These are phyloP conservation scores for Epichloe gansuensis DNA, from an alignment of 2,329 filamentous ascomycete species.

Conservation along the genomic window DNA sequence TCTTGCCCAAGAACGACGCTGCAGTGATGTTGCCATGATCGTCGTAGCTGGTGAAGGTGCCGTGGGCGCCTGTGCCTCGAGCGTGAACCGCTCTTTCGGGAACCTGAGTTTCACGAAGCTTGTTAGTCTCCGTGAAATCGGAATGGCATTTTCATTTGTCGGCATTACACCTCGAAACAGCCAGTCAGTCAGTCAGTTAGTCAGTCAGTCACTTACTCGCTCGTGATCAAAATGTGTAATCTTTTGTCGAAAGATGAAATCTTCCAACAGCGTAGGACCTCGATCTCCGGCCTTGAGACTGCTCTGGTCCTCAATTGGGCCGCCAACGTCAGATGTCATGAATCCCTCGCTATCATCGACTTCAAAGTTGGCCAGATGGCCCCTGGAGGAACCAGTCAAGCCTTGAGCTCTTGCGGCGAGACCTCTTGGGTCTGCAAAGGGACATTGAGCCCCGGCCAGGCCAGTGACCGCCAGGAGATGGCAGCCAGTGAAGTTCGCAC, in stretches of 20 bases:
- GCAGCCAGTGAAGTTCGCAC: conserved; percentile 13
- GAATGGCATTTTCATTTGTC: neutral
- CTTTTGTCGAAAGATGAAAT: conserved; percentile 63
- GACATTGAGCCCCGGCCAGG: conserved; percentile 20
- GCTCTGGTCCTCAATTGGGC: conserved; percentile 53
- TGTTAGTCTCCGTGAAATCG: neutral
- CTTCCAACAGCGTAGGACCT: conserved; percentile 57
- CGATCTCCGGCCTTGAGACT: conserved; percentile 55
- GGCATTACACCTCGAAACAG: neutral
- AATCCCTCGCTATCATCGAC: conserved; percentile 42
- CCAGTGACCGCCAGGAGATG: conserved; percentile 15
- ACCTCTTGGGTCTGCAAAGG: conserved; percentile 18
- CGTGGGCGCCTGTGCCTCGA: conserved; percentile 56
- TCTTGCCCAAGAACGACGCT: conserved; percentile 46
- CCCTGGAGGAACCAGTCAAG: conserved; percentile 14
- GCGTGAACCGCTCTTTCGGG: conserved; percentile 59
- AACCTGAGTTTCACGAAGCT: conserved; percentile 20
- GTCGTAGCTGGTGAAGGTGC: conserved; percentile 55
- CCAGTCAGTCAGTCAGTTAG: neutral
- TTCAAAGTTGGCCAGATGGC: conserved; percentile 24
- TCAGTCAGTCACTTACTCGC: conserved; percentile 32
- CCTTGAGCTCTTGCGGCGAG: conserved; percentile 16
- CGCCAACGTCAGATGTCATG: conserved; percentile 56
- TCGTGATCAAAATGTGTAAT: conserved; percentile 62
- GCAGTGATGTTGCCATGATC: conserved; percentile 57